These are phyloP conservation scores for Fusarium paranaense DNA, from an alignment of 2,329 filamentous ascomycete species.

Conservation along the genomic window DNA sequence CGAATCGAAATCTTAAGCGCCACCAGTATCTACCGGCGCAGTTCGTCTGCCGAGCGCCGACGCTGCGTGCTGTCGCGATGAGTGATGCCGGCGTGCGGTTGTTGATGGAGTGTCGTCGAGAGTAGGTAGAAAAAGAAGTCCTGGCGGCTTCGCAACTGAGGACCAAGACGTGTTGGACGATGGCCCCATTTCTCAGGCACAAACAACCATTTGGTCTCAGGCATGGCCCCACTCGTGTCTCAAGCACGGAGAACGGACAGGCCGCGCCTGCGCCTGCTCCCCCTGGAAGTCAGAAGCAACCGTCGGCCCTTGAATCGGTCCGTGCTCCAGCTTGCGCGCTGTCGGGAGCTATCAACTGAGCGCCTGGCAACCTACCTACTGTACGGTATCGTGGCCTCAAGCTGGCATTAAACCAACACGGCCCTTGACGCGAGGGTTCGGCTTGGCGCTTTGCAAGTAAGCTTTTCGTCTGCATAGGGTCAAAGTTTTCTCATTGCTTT, in stretches of 20 bases:
- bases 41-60: conserved; percentile 36
- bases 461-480: neutral
- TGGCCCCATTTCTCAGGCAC: conserved; percentile 51
- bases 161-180: conserved; percentile 32
- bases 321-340: conserved; percentile 41
- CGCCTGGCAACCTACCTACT: conserved; percentile 11
- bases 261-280: conserved; percentile 9
- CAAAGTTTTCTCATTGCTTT: neutral
- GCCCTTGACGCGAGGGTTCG: conserved; percentile 13
- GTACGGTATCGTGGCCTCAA: conserved; percentile 45
- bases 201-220: conserved; percentile 30
- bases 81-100: conserved; percentile 41
- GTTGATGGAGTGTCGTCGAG: conserved; percentile 48
- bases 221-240: conserved; percentile 25
- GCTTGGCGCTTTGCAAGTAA: neutral
- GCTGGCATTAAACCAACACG: conserved; percentile 32
- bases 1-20: conserved; percentile 31
- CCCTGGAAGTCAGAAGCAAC: conserved; percentile 34
- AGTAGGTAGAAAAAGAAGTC: conserved; percentile 48
- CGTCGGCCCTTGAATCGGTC: conserved; percentile 44
- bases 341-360: conserved; percentile 36
- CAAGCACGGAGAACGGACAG: neutral
- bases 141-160: conserved; percentile 40
- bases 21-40: conserved; percentile 37
- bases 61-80: conserved; percentile 41